A percentile compares a stretch with the other conserved stretches of the same genome.
Conservation (phyloP, 1,284 basidiomycete species). For the Peniophora sp. region DNA sequence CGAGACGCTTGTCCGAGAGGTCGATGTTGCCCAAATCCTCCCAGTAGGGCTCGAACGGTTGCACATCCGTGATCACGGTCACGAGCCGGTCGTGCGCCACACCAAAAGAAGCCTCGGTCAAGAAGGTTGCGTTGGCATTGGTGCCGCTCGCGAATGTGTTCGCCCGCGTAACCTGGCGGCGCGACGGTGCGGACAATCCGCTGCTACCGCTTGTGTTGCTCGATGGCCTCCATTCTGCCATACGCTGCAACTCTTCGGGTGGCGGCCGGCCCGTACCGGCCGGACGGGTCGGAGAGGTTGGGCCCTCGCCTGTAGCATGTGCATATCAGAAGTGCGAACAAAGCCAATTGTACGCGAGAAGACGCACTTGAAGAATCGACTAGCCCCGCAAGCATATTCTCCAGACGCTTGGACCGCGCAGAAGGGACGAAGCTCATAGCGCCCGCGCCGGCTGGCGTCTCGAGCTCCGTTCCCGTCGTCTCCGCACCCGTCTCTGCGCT, state of each 20-base stretch:
- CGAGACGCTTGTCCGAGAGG: constrained; percentile 71
- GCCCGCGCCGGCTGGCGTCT: constrained; percentile 1
- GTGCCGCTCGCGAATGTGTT: constrained; percentile 20
- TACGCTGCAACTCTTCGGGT: neutral
- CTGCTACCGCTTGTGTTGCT: neutral
- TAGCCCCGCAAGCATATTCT: constrained; percentile 61
- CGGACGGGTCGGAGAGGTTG: constrained; percentile 57
- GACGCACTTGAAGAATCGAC: constrained; percentile 32
- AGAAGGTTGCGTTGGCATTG: constrained; percentile 66
- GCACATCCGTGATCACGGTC: constrained; percentile 89
- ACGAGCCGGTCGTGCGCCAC: constrained; percentile 88
- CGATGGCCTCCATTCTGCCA: neutral
- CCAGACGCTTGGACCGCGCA: constrained; percentile 68
- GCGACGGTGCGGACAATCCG: constrained; percentile 15
- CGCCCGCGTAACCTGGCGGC: constrained; percentile 40
- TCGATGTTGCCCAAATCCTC: constrained; percentile 75
- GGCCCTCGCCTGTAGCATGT: constrained; percentile 31
- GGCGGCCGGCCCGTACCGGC: constrained; percentile 9
- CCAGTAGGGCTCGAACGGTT: constrained; percentile 95
- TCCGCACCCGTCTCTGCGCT: constrained; percentile 15
- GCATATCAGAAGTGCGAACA: constrained; percentile 1
- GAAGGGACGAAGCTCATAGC: constrained; percentile 39
- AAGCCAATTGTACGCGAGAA: neutral
- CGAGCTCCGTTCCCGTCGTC: constrained; percentile 15
- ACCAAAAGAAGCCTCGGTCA: constrained; percentile 92